A percentile compares a stretch with the other conserved stretches of the same genome.
These are phyloP conservation scores for Arbutus unedo DNA, from an alignment of 148 eudicot species.

Conservation along the genomic window DNA sequence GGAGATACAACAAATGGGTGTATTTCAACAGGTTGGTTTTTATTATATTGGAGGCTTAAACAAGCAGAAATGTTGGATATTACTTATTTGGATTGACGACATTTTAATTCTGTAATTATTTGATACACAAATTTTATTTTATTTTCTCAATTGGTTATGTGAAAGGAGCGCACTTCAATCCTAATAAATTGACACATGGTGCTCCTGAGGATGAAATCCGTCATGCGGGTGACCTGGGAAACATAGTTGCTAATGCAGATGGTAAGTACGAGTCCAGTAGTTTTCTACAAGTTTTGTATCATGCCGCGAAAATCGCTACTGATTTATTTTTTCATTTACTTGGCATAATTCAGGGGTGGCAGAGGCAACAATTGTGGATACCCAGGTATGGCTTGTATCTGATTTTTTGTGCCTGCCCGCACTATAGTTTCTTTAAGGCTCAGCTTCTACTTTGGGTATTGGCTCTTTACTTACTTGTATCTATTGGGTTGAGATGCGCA, in stretches of 20 bases:
- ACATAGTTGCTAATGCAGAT: conserved; percentile 90
- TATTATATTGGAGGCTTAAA: conserved; percentile 3
- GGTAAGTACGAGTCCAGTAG: conserved; percentile 25
- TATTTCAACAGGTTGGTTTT: conserved; percentile 75
- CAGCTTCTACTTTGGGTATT: neutral
- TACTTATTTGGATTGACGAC: neutral
- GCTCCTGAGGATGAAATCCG: conserved; percentile 95
- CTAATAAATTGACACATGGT: conserved; percentile 82
- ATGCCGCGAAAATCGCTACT: neutral
- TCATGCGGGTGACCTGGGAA: conserved; percentile 99
- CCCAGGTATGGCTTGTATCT: conserved; percentile 44
- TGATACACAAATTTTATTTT: neutral
- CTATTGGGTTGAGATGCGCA: conserved; percentile 27
- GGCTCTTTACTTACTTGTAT: neutral
- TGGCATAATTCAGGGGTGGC: conserved; percentile 62
- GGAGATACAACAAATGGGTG: conserved; percentile 98
- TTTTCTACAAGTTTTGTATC: neutral
- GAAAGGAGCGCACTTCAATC: conserved; percentile 89
- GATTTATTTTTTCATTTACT: neutral
- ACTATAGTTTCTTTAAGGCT: neutral
- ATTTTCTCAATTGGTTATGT: conserved; percentile 8
- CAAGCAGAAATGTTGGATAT: conserved; percentile 1
- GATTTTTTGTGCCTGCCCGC: neutral
- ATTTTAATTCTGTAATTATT: neutral
- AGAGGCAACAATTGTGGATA: conserved; percentile 81